Conservation (phyloP, 108 stramenopile species). For the Cyclostephanos tholiformis region DNA sequence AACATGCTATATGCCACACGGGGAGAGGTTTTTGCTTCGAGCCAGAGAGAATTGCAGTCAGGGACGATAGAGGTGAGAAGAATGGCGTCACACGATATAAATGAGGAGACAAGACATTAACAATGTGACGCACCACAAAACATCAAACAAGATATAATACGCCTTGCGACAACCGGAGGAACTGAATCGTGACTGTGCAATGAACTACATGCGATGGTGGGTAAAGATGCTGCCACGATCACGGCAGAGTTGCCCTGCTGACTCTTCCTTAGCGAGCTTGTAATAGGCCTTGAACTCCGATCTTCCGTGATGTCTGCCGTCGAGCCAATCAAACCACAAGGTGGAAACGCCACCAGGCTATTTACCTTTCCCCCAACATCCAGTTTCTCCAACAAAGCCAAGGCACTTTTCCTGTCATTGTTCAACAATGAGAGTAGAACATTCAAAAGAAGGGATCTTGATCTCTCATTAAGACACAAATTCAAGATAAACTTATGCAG, state of each 20-base stretch:
- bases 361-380: conserved; percentile 29
- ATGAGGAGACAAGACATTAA: conserved; percentile 18
- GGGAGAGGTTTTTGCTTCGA: conserved; percentile 55
- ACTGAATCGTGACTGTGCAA: conserved; percentile 44
- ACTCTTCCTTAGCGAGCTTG: conserved; percentile 51
- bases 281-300: conserved; percentile 22
- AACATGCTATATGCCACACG: conserved; percentile 66
- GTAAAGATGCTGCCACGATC: conserved; percentile 80
- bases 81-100: too few species aligned
- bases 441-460: conserved; percentile 51
- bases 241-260: conserved; percentile 57
- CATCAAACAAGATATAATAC: conserved; percentile 68
- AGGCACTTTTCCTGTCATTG: conserved; percentile 52
- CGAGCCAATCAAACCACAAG: conserved; percentile 65
- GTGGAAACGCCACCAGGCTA: conserved; percentile 58
- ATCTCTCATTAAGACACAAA: conserved; percentile 45
- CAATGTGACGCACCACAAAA: conserved; percentile 62
- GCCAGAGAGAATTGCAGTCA: too few species aligned
- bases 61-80: too few species aligned
- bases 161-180: conserved; percentile 76
- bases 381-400: conserved; percentile 44
- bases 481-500: conserved; percentile 85
- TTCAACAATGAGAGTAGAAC: conserved; percentile 62
- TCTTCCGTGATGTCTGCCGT: conserved; percentile 64
- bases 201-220: conserved; percentile 56